phyloP scores from a whole-genome alignment of 2,329 filamentous ascomycete species.

The Ophiostoma perfectum region DNA sequence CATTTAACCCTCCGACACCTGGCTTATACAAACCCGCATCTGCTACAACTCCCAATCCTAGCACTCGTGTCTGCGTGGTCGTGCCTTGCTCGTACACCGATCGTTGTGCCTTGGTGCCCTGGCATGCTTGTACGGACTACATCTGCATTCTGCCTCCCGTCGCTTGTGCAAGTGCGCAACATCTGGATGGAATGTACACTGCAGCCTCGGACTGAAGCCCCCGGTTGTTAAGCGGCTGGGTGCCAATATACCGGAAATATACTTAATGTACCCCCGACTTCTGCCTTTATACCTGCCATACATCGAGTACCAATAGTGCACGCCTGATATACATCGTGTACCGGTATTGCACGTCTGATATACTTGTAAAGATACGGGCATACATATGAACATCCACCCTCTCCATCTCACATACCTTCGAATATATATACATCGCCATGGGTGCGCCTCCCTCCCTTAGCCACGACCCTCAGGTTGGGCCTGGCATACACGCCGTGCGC shows the following conservation, averaged over 20 bases:
- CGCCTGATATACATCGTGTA: neutral
- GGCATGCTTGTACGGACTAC: neutral
- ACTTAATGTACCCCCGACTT: no score
- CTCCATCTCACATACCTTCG: neutral
- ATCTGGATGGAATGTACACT: constrained; percentile 1
- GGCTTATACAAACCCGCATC: neutral
- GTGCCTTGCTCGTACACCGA: neutral
- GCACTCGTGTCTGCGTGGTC: neutral
- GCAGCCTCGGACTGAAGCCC: neutral
- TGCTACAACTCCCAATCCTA: neutral
- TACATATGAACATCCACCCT: neutral
- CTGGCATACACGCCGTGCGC: neutral
- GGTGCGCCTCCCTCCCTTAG: neutral
- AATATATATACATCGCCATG: constrained; percentile 6
- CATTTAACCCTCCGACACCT: constrained; percentile 1
- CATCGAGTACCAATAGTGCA: neutral
- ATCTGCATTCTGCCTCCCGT: neutral
- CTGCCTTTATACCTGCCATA: neutral
- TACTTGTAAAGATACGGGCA: neutral
- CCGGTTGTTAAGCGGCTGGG: neutral
- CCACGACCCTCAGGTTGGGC: neutral
- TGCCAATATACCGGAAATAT: no score
- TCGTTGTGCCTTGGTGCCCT: neutral
- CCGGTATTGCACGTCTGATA: neutral
- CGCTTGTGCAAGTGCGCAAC: constrained; percentile 6